Evolutionary conservation across 2,329 filamentous ascomycete species (phyloP).

Genomic region (Neofusicoccum ribis): DNA sequence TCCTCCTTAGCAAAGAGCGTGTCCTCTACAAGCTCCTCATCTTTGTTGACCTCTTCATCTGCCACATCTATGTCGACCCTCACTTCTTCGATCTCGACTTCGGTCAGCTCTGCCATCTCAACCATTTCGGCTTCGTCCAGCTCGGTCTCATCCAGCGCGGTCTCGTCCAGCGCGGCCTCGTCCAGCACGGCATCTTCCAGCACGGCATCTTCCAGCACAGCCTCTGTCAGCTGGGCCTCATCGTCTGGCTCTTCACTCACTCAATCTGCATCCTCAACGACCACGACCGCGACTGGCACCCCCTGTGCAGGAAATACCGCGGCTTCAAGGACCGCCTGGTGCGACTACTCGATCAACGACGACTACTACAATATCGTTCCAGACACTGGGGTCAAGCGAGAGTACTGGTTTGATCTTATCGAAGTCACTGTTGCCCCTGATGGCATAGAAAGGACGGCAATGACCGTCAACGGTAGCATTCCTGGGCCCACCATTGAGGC

Average conservation of each 20-base stretch:
- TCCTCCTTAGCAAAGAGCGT: not conserved
- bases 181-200: not conserved
- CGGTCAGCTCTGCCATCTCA: too few species aligned
- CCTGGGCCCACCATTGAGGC: slow-evolving; percentile 23
- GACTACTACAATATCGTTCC: slow-evolving; percentile 55
- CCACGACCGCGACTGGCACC: not conserved
- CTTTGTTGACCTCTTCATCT: not conserved
- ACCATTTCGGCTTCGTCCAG: not conserved
- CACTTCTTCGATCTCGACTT: not conserved
- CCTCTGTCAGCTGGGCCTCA: not conserved
- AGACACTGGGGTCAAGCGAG: slow-evolving; percentile 56
- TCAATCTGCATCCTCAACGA: not conserved
- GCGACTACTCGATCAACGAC: slow-evolving; percentile 51
- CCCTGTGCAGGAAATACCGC: slow-evolving; percentile 14
- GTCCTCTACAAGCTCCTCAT: not conserved
- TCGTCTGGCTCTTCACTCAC: not conserved
- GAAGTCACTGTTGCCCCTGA: slow-evolving; percentile 56
- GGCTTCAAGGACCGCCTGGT: slow-evolving; percentile 38
- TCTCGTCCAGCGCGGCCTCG: not conserved
- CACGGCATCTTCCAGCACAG: not conserved
- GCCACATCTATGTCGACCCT: too few species aligned
- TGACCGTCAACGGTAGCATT: slow-evolving; percentile 12
- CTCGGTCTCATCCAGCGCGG: not conserved
- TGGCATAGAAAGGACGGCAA: slow-evolving; percentile 49
- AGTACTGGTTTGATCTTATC: slow-evolving; percentile 56